Base-by-base conservation (phyloP, 768 basidiomycete species). In the Rhizopogon salebrosus region DNA sequence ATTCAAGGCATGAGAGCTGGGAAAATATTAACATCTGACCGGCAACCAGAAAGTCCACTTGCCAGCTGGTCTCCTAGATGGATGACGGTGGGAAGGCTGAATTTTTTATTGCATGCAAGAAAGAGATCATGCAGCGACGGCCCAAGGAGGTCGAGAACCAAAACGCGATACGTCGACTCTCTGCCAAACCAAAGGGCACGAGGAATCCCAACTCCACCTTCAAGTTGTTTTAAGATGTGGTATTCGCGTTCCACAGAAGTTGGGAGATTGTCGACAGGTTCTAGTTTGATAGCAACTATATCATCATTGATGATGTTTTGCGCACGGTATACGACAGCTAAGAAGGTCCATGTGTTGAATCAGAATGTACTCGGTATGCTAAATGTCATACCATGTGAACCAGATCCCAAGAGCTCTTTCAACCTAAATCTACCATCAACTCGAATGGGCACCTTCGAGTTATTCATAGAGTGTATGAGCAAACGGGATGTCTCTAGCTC, bases 131-230 rank as follows among this genome's bases (percentile, higher is more conserved):
- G 13, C 11, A 48, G 22, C 13, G 45, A 48, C 18, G 22, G 26
- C 18, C 45, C 45, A 23, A 48, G 45, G 45, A 26, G 20, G 22
- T 48, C 8, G 23, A 48, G 45, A 48, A 34, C 45, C 18, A 48
- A 29, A 34, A 18, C 45, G 13, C 29, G 4, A 11, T 48, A 31
- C 10, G 22, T 27, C 18, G 24, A 23, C 45, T 48, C 45, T 26
- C 29, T 23, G 18, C 34, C 18, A 49, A 34, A 14, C 48, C 48
- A 49, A 16, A 34, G n/a, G 34, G 48, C 14, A 16, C 18, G 31
- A 9, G 48, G 34, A 31, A 49, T 31, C n/a, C 48, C 48, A 31
- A 51, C 49, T 14, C 49, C 49, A 39, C 38, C 49, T 37, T 51
- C 38, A 14, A 50, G 49, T 23, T 50, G 26, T 26, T 37, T 50